A percentile compares a stretch with the other conserved stretches of the same genome.
phyloP scores from a whole-genome alignment of 1,284 basidiomycete genomes.

The Cutaneotrichosporon curvatum region DNA sequence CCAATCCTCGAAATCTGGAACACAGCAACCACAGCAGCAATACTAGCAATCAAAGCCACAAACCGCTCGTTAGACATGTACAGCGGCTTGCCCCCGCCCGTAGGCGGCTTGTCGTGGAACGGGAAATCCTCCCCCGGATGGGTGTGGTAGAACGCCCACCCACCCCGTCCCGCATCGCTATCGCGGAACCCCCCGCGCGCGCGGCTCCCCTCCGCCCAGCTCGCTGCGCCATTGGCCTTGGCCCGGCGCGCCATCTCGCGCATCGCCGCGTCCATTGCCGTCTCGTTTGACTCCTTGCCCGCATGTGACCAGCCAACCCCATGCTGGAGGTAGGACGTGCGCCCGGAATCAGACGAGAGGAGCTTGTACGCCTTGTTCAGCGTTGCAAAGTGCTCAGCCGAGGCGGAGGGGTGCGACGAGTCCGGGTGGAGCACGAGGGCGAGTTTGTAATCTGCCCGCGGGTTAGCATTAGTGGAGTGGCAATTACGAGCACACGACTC shows the following conservation, averaged over 20 bases:
- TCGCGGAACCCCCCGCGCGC: conserved; percentile 20
- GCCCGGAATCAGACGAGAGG: conserved; percentile 27
- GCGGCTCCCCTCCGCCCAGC: conserved; percentile 16
- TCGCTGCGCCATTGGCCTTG: conserved; percentile 24
- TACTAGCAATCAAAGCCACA: conserved; percentile 6
- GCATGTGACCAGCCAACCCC: conserved; percentile 36
- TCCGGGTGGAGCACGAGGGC: conserved; percentile 45
- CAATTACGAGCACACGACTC: background rate
- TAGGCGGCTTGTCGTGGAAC: conserved; percentile 5
- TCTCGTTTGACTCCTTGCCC: conserved; percentile 1
- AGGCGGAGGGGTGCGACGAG: conserved; percentile 41
- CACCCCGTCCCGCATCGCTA: conserved; percentile 26
- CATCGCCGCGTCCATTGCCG: conserved; percentile 21
- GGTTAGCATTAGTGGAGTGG: background rate
- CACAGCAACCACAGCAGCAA: conserved; percentile 5
- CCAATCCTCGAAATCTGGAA: conserved; percentile 17
- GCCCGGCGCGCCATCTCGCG: conserved; percentile 27
- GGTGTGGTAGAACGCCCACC: conserved; percentile 15
- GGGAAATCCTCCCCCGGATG: conserved; percentile 12
- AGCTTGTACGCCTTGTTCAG: conserved; percentile 43
- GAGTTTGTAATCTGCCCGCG: conserved; percentile 44
- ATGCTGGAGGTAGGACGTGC: conserved; percentile 33
- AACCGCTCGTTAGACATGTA: conserved; percentile 17
- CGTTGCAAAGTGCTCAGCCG: conserved; percentile 37
- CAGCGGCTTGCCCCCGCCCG: conserved; percentile 10